These are phyloP conservation scores for Hymenoscyphus infarciens DNA, from an alignment of 2,329 filamentous ascomycete species.

Conservation along the genomic window DNA sequence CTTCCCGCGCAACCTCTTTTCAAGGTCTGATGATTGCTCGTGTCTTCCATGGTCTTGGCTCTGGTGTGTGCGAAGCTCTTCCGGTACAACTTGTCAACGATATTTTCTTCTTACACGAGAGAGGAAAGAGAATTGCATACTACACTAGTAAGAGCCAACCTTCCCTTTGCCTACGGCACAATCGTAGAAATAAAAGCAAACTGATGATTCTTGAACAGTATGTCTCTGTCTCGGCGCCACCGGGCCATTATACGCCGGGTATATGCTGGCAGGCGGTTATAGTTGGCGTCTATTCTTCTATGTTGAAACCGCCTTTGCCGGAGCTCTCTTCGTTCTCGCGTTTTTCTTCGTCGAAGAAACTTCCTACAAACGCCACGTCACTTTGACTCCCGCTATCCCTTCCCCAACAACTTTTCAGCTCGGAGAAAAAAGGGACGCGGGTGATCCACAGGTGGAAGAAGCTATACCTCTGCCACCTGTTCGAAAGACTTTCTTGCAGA, in stretches of 20 bases:
- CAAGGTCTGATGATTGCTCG: slow-evolving; percentile 27
- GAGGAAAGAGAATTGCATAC: slow-evolving; percentile 53
- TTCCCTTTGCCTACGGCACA: neutral
- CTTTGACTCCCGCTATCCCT: slow-evolving; percentile 23
- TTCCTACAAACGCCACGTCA: slow-evolving; percentile 43
- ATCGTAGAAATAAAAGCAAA: neutral
- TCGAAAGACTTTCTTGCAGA: slow-evolving; percentile 41
- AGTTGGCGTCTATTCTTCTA: slow-evolving; percentile 61
- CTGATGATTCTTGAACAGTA: slow-evolving; percentile 35
- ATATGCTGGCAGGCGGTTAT: slow-evolving; percentile 56
- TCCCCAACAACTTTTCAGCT: slow-evolving; percentile 10
- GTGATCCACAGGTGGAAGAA: slow-evolving; percentile 30
- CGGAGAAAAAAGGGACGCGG: slow-evolving; percentile 19
- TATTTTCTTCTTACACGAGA: slow-evolving; percentile 45
- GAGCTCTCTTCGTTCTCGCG: slow-evolving; percentile 38
- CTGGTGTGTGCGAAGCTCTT: slow-evolving; percentile 34
- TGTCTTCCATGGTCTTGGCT: slow-evolving; percentile 30
- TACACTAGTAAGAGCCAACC: slow-evolving; percentile 46
- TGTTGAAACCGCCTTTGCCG: slow-evolving; percentile 53
- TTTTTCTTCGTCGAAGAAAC: slow-evolving; percentile 61
- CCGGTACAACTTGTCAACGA: slow-evolving; percentile 40
- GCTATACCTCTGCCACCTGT: slow-evolving; percentile 29
- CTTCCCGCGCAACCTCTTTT: slow-evolving; percentile 23
- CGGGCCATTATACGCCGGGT: slow-evolving; percentile 55
- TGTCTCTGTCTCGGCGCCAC: slow-evolving; percentile 53